Base-by-base conservation (phyloP, 345 rosid species). In the Brassica nigra region DNA sequence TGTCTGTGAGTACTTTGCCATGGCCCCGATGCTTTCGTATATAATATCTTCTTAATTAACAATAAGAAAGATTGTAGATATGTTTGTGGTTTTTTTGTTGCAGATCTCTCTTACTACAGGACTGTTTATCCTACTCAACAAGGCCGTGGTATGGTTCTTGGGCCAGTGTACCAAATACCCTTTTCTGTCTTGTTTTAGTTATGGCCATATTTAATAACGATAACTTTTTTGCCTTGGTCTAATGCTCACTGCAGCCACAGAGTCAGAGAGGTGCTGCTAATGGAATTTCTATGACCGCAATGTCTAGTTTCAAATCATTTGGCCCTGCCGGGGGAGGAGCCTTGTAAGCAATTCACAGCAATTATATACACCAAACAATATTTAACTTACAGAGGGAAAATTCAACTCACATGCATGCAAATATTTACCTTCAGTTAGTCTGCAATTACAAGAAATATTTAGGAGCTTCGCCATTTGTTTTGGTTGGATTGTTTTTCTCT, bases 211-310 rank as follows among this genome's bases (percentile, higher is more conserved):
- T 55, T 12, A 55, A 55, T 37, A 42, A 42, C 12, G 14, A 14
- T 36, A 42, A n/a, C 29, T 31, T 42, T 28, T 47, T 47, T 52
- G 57, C 57, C 57, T 18, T 42, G 54, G 15, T n/a, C 63, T 31
- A 57, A 42, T 31, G 29, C 29, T 77, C 27, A 23, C 2, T 34
- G 37, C 57, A 77, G 71, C 75, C 76, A 47, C 76, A 71, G 59
- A 64, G 54, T 15, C 64, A 78, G 31, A 62, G 76, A 62, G 76
- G 81, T 33, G 76, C 70, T 62, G 81, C 76, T 62, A 78, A 62
- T 71, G 81, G 81, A 18, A n/a, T 78, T 47, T 78, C 81, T 54
- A 78, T 71, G 81, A 70, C 76, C 0, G 81, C 76, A 9, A 78
- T 71, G 81, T 78, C 76, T 37, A 55, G 71, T 70, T 78, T 78